Percentiles rank a stretch among this genome's conserved stretches.
Conservation (phyloP, 2,329 filamentous ascomycete genomes). For the Fusarium tjaetaba region DNA sequence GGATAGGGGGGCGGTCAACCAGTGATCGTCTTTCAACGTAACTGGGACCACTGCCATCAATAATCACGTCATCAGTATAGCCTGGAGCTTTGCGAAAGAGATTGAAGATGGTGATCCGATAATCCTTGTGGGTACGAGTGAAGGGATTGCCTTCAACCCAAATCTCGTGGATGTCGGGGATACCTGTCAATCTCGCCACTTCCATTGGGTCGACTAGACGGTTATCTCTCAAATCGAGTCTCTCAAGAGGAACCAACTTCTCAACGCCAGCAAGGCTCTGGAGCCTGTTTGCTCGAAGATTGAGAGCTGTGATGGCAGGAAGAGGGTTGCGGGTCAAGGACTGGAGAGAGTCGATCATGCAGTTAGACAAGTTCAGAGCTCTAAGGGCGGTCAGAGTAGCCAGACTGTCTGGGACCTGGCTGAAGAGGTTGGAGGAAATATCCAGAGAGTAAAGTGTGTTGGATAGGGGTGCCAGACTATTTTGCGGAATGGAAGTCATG, state of each 20-base stretch:
- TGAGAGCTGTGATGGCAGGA: conserved; percentile 92
- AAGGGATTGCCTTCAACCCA: conserved; percentile 95
- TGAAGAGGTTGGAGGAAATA: conserved; percentile 90
- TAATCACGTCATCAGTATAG: conserved; percentile 88
- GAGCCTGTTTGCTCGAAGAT: conserved; percentile 88
- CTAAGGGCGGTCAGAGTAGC: conserved; percentile 87
- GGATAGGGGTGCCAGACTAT: conserved; percentile 82
- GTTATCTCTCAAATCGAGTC: conserved; percentile 92
- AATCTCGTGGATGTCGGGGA: conserved; percentile 91
- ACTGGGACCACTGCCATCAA: conserved; percentile 85
- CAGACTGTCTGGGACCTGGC: conserved; percentile 92
- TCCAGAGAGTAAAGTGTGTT: conserved; percentile 93
- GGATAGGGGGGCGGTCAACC: conserved; percentile 81
- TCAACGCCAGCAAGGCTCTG: conserved; percentile 90
- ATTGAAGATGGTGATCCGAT: conserved; percentile 93
- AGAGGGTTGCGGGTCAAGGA: conserved; percentile 87
- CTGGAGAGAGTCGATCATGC: conserved; percentile 96
- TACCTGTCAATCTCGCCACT: conserved; percentile 85
- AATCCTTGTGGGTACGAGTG: conserved; percentile 83
- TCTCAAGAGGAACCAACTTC: conserved; percentile 85
- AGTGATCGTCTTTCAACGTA: conserved; percentile 87
- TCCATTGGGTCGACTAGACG: conserved; percentile 90
- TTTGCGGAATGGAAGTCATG: conserved; percentile 79
- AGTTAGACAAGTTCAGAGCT: conserved; percentile 92
- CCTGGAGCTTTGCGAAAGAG: conserved; percentile 91